A percentile compares a stretch with the other conserved stretches of the same genome.
These are phyloP conservation scores for Hypoxylon sp. DNA, from an alignment of 2,329 filamentous ascomycete genomes.

Conservation along the genomic window DNA sequence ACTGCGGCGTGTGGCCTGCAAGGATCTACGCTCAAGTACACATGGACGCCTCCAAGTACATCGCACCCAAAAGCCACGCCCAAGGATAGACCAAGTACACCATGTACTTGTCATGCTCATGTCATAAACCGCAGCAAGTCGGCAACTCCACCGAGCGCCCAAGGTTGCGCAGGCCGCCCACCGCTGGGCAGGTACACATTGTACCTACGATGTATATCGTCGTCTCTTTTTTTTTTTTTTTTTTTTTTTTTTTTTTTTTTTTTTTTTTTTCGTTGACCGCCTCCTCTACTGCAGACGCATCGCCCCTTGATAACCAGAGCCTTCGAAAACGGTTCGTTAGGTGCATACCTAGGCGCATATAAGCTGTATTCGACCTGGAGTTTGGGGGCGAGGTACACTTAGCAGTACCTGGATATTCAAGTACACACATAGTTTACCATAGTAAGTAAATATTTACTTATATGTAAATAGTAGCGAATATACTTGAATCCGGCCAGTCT, in stretches of 20 bases:
- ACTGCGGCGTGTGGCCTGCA: not conserved
- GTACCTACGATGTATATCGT: too few relatives aligned
- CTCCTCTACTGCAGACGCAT: slow-evolving; percentile 19
- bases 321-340: too few relatives aligned
- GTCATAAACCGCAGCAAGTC: not conserved
- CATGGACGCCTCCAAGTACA: not conserved
- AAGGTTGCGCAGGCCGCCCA: not conserved
- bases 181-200: too few relatives aligned
- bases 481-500: not conserved
- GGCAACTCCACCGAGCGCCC: not conserved
- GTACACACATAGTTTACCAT: too few relatives aligned
- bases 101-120: not conserved
- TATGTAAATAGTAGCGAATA: too few relatives aligned
- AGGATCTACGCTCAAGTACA: not conserved
- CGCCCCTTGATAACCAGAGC: slow-evolving; percentile 24
- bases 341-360: too few relatives aligned
- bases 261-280: not conserved
- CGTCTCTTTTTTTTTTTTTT: too few relatives aligned
- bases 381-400: too few relatives aligned
- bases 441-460: too few relatives aligned
- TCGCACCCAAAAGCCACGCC: not conserved
- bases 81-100: not conserved
- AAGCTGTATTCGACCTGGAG: not conserved
- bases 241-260: too few relatives aligned
- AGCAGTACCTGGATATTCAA: too few relatives aligned